Base-by-base conservation (phyloP, 169 alveolate species). In the Plasmodium relictum region DNA sequence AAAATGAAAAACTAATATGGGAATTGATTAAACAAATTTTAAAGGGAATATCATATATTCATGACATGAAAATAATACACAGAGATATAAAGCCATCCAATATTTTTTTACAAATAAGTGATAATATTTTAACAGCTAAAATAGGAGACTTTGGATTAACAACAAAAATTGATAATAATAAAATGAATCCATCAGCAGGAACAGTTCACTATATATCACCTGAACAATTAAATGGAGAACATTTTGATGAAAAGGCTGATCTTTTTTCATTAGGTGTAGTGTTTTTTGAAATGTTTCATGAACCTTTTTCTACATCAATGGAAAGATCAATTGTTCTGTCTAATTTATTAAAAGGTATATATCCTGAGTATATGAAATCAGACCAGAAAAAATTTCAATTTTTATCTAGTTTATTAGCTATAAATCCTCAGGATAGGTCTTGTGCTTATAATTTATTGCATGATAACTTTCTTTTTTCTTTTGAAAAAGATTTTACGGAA, bases 91-190 rank as follows among this genome's bases (percentile, higher is more conserved):
- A 95, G 66, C 97, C 97, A 14, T 94, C 97, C 18, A 95, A 95
- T 90, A 95, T 95, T 24, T 95, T 95, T 76, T 86, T 95, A 41
- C 94, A 95, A 74, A 83, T 93, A 10, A 95, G 93, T 54, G 94
- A 88, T 24, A 91, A 94, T 18, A 74, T 61, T 26, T 70, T 91
- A 45, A 70, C 93, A 61, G 94, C 94, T 24, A 95, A 95, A 89
- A 78, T 95, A 44, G 97, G 97, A 26, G 97, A 95, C 59, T 95
- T 95, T 63, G 97, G 97, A 4, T 95, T 95, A 39, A 95, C 97
- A 37, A 94, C 97, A 14, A 92, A 91, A 78, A 80, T 95, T 59
- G 85, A 76, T 41, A 85, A 73, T 5, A 89, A 61, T 39, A 62
- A 92, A 24, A 78, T 85, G 24, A 80, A 86, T 58, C 92, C 94